A percentile compares a stretch with the other conserved stretches of the same genome.
Evolutionary conservation across 305 asterid genomes (phyloP).

Genomic region (Caryopteris hybrid): DNA sequence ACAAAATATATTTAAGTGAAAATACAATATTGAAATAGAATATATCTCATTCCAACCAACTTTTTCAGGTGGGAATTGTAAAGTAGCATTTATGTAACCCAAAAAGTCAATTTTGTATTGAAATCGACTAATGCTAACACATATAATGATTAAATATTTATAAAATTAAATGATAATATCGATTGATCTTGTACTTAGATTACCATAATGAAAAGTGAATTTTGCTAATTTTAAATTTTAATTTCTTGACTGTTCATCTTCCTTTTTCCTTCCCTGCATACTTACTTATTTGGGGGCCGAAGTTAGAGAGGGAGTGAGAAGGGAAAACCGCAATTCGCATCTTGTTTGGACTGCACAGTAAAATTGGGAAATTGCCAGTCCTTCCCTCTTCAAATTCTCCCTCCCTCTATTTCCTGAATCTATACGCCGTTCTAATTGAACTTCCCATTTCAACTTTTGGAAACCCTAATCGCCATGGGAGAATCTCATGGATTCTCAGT

Average conservation of each 20-base stretch:
- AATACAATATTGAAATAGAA: no score
- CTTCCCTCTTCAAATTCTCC: conserved; percentile 30
- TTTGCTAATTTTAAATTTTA: no score
- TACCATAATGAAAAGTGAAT: neutral
- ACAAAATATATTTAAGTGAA: no score
- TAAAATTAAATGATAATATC: no score
- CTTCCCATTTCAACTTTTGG: conserved; percentile 9
- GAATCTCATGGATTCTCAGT: conserved; percentile 48
- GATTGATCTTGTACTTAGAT: no score
- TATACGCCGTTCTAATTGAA: neutral
- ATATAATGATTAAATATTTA: no score
- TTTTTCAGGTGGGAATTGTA: no score
- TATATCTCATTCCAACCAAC: no score
- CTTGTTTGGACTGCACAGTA: conserved; percentile 23
- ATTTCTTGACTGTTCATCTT: neutral
- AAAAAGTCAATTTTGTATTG: no score
- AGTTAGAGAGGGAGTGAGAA: neutral
- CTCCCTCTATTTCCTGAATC: conserved; percentile 26
- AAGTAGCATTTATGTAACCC: no score
- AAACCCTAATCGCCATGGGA: conserved; percentile 56
- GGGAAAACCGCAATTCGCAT: neutral
- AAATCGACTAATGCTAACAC: no score
- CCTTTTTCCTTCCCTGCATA: neutral
- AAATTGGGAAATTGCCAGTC: conserved; percentile 19
- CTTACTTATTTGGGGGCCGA: neutral